phyloP scores from a whole-genome alignment of 768 basidiomycete species.

The Pleurotus tuoliensis region DNA sequence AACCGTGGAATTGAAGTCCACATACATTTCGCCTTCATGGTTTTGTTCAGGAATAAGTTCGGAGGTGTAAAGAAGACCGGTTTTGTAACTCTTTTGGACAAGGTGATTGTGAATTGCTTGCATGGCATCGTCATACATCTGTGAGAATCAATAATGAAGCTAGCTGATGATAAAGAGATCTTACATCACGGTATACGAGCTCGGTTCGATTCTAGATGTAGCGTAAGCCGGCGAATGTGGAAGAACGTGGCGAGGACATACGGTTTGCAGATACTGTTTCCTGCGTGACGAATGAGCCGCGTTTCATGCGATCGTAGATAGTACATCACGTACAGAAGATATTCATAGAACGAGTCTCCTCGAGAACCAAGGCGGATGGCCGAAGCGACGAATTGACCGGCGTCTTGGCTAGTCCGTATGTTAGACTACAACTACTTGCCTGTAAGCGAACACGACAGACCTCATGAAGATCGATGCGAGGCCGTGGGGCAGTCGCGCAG shows the following conservation, averaged over 20 bases:
- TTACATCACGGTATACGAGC: constrained; percentile 68
- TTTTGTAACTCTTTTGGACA: constrained; percentile 55
- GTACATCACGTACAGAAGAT: constrained; percentile 57
- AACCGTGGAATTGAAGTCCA: not conserved
- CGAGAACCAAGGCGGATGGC: constrained; percentile 87
- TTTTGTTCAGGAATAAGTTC: constrained; percentile 68
- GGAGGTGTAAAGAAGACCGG: constrained; percentile 70
- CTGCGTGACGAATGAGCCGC: constrained; percentile 21
- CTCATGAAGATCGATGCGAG: constrained; percentile 83
- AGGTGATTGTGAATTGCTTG: constrained; percentile 73
- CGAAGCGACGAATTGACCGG: constrained; percentile 48
- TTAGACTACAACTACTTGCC: not conserved
- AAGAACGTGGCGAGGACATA: constrained; percentile 20
- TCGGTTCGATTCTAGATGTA: constrained; percentile 63
- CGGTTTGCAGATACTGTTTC: constrained; percentile 84
- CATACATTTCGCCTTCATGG: constrained; percentile 33
- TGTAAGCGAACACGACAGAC: constrained; percentile 32
- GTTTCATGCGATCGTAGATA: not conserved
- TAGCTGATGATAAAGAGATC: constrained; percentile 12
- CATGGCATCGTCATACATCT: constrained; percentile 94
- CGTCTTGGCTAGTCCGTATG: constrained; percentile 25
- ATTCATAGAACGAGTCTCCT: constrained; percentile 94
- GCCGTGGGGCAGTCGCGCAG: constrained; percentile 60
- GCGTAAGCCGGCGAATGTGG: not conserved
- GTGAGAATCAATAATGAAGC: not conserved